Evolutionary conservation across 768 basidiomycete genomes (phyloP).

Genomic region (Agaricus bisporus): DNA sequence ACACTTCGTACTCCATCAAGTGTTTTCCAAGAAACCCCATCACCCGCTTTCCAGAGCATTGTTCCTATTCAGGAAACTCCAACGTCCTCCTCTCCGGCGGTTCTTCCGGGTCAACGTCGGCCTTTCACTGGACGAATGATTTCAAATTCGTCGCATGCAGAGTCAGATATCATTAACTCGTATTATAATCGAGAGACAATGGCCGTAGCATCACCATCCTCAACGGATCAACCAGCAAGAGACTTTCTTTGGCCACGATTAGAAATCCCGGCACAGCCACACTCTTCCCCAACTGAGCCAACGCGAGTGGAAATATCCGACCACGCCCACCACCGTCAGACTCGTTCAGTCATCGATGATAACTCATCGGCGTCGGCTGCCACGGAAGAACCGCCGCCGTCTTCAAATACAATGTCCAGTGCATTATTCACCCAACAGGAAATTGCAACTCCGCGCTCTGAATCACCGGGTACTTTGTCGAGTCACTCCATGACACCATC

Average conservation of each 20-base stretch:
- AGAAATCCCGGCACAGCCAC: slow-evolving; percentile 4
- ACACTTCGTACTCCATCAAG: background rate
- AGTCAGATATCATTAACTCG: slow-evolving; percentile 6
- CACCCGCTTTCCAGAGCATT: background rate
- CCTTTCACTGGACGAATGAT: background rate
- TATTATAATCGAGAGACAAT: background rate
- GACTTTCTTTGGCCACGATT: slow-evolving; percentile 1
- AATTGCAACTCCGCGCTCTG: background rate
- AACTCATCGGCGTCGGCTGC: slow-evolving; percentile 3
- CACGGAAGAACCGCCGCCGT: slow-evolving; percentile 3
- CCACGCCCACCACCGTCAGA: background rate
- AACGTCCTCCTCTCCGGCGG: background rate
- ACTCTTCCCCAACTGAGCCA: background rate
- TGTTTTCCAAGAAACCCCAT: slow-evolving; percentile 7
- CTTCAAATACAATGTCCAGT: background rate
- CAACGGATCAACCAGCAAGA: background rate
- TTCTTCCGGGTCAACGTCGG: background rate
- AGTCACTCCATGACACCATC: slow-evolving; percentile 8
- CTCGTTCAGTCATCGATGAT: slow-evolving; percentile 5
- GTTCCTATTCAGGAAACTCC: slow-evolving; percentile 1
- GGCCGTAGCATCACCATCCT: background rate
- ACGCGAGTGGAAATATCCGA: background rate
- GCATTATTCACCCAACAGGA: background rate
- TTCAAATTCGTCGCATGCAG: slow-evolving; percentile 3
- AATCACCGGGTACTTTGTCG: slow-evolving; percentile 1